These are phyloP conservation scores for Plasmodium malariae DNA, from an alignment of 169 alveolate species.

Conservation along the genomic window DNA sequence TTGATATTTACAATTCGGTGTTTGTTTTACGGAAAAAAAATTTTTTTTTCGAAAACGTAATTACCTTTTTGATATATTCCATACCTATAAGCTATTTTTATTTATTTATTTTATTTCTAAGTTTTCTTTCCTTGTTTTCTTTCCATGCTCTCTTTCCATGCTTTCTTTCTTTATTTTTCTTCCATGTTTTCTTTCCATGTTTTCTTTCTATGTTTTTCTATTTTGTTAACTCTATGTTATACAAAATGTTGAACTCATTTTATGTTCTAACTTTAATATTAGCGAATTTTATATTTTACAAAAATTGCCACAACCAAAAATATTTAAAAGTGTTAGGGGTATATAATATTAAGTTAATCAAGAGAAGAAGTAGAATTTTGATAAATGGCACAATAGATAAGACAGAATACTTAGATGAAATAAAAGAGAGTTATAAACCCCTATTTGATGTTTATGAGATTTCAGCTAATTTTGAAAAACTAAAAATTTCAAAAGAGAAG, in stretches of 20 bases:
- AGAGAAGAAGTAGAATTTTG: constrained; percentile 14
- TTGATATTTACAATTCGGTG: not conserved
- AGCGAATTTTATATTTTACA: constrained; percentile 21
- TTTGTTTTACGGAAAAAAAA: not conserved
- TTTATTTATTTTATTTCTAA: not conserved
- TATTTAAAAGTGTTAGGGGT: constrained; percentile 7
- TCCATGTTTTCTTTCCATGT: not conserved
- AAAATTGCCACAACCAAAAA: constrained; percentile 8
- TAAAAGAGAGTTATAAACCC: constrained; percentile 21
- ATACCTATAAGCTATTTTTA: not conserved
- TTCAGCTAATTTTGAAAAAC: constrained; percentile 41
- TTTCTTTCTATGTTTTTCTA: not conserved
- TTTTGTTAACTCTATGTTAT: not conserved
- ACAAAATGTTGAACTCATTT: constrained; percentile 33
- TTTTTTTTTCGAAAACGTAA: not conserved
- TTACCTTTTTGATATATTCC: not conserved
- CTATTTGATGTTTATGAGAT: constrained; percentile 45
- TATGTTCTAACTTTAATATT: constrained; percentile 50
- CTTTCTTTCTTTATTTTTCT: not conserved
- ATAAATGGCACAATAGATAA: not conserved
- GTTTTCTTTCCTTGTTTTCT: not conserved
- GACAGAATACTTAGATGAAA: constrained; percentile 9
- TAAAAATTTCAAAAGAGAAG: constrained; percentile 9
- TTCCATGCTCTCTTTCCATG: not conserved
- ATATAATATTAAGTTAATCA: constrained; percentile 23